These are phyloP conservation scores for Colletotrichum sp. DNA, from an alignment of 2,329 filamentous ascomycete genomes.

Conservation along the genomic window DNA sequence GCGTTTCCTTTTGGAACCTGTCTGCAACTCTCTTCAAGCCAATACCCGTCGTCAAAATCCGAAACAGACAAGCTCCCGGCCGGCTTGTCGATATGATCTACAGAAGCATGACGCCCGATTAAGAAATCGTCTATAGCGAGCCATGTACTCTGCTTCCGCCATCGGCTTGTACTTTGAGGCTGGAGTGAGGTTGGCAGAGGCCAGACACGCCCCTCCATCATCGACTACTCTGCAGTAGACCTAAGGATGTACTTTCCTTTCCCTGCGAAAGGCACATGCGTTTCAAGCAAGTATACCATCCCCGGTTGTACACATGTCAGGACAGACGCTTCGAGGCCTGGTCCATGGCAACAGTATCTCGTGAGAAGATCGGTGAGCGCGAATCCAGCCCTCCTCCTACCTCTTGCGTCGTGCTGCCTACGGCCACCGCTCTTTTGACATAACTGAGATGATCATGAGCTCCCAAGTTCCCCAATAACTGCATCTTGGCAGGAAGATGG, in stretches of 20 bases:
- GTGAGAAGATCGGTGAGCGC: conserved; percentile 14
- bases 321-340: background rate
- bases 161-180: background rate
- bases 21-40: background rate
- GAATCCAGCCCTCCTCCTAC: background rate
- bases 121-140: background rate
- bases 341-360: conserved; percentile 7
- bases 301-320: conserved; percentile 8
- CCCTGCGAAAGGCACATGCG: conserved; percentile 12
- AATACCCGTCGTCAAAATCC: conserved; percentile 2
- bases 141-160: background rate
- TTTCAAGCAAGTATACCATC: background rate
- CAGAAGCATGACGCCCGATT: conserved; percentile 14
- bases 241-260: conserved; percentile 19
- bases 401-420: background rate
- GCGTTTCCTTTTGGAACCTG: conserved; percentile 13
- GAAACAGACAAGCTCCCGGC: conserved; percentile 14
- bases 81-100: background rate
- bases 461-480: conserved; percentile 3
- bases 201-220: conserved; percentile 7
- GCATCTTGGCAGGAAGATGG: conserved; percentile 6
- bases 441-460: conserved; percentile 15
- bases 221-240: background rate
- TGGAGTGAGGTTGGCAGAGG: background rate
- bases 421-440: conserved; percentile 20